A percentile compares a stretch with the other conserved stretches of the same genome.
Conservation (phyloP, 176 grass and related monocot genomes). For the Triticum timopheevii region DNA sequence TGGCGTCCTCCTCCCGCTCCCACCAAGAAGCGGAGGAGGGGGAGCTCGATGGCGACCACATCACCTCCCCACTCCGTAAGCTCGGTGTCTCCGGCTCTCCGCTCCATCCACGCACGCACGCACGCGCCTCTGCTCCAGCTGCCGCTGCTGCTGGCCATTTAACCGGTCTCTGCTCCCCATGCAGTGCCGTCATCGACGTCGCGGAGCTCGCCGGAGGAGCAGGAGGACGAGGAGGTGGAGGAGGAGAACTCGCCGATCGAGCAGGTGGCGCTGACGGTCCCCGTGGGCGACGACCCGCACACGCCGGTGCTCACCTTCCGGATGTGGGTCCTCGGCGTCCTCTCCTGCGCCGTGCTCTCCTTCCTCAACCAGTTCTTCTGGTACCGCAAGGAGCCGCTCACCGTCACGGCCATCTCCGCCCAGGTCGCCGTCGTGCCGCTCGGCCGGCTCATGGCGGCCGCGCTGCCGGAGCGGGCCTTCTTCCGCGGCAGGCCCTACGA, state of each 20-base stretch:
- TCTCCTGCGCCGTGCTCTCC: constrained; percentile 72
- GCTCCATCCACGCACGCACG: background rate
- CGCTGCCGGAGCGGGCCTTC: constrained; percentile 36
- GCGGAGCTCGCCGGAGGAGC: background rate
- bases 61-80: constrained; percentile 44
- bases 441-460: constrained; percentile 62
- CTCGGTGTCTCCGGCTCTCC: background rate
- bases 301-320: constrained; percentile 78
- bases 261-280: constrained; percentile 87
- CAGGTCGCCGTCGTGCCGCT: constrained; percentile 90
- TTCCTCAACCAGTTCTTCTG: constrained; percentile 97
- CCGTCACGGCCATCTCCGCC: constrained; percentile 83
- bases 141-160: background rate
- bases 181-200: constrained; percentile 13
- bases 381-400: constrained; percentile 92
- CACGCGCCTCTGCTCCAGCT: background rate
- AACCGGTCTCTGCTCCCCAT: background rate
- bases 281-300: constrained; percentile 58
- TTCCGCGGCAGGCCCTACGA: constrained; percentile 23
- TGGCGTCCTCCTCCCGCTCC: constrained; percentile 13
- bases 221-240: background rate
- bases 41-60: constrained; percentile 33
- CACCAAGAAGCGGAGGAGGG: background rate
- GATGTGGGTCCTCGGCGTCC: constrained; percentile 84
- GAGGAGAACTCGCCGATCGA: constrained; percentile 88